Conservation (phyloP, 1,284 basidiomycete species). For the Apiotrichum gracile region DNA sequence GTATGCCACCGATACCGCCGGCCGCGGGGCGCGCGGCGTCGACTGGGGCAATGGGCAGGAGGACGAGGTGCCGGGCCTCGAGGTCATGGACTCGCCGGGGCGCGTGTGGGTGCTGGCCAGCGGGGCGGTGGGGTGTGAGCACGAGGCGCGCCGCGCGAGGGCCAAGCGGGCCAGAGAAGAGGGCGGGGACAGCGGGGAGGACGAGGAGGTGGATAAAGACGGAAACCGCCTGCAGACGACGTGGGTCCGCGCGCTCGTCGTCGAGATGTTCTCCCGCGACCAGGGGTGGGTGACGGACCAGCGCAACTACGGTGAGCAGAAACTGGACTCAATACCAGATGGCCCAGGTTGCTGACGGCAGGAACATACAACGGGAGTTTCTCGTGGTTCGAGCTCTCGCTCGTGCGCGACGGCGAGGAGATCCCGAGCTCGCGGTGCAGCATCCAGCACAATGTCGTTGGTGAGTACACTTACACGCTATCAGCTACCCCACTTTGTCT, state of each 20-base stretch:
- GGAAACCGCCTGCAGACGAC: neutral
- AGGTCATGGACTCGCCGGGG: slow-evolving; percentile 21
- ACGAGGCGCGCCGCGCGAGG: no score
- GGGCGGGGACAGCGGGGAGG: neutral
- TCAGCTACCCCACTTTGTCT: neutral
- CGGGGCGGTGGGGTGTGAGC: slow-evolving; percentile 25
- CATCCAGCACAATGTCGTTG: slow-evolving; percentile 38
- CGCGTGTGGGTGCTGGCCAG: slow-evolving; percentile 31
- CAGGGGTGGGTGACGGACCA: slow-evolving; percentile 34
- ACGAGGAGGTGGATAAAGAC: neutral
- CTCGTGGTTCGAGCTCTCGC: slow-evolving; percentile 40
- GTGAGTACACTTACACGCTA: slow-evolving; percentile 16
- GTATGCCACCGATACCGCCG: slow-evolving; percentile 8
- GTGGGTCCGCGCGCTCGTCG: slow-evolving; percentile 26
- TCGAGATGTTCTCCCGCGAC: slow-evolving; percentile 34
- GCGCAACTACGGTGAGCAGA: slow-evolving; percentile 26
- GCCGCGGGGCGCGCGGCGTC: slow-evolving; percentile 8
- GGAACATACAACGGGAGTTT: slow-evolving; percentile 35
- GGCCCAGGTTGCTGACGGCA: slow-evolving; percentile 6
- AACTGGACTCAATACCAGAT: neutral
- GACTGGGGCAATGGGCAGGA: slow-evolving; percentile 26
- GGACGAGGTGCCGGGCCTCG: slow-evolving; percentile 11
- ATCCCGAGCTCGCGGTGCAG: slow-evolving; percentile 22
- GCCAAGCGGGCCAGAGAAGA: neutral
- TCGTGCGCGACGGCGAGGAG: slow-evolving; percentile 32